Percentiles rank a stretch among this genome's conserved stretches.
phyloP scores from a whole-genome alignment of 139 green algal genomes.

The Volvox africanus region DNA sequence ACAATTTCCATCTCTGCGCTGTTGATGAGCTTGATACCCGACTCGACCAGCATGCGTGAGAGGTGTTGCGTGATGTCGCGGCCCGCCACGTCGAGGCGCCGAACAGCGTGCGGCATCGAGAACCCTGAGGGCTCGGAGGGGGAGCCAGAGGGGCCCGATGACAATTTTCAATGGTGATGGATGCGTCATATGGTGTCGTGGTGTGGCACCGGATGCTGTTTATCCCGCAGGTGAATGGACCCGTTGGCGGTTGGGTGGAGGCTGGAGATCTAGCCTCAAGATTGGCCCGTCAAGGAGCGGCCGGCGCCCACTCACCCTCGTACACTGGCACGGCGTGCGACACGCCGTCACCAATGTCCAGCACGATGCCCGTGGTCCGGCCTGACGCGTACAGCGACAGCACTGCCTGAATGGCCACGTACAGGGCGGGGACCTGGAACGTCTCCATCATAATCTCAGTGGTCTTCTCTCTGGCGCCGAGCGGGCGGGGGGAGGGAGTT shows the following conservation, averaged over 20 bases:
- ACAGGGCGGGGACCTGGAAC: constrained; percentile 93
- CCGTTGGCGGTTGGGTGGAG: no score
- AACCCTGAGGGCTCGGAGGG: constrained; percentile 78
- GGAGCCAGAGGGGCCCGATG: no score
- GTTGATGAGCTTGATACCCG: constrained; percentile 93
- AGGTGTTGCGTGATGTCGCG: constrained; percentile 95
- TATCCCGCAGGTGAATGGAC: no score
- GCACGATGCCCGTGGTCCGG: constrained; percentile 95
- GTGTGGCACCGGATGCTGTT: no score
- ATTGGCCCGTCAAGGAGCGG: no score
- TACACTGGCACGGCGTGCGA: constrained; percentile 95
- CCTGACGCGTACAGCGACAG: constrained; percentile 95
- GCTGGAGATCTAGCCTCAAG: no score
- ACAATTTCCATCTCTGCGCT: constrained; percentile 95
- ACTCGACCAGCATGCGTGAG: constrained; percentile 88
- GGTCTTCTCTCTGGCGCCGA: constrained; percentile 63
- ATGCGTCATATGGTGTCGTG: no score
- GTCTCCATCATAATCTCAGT: constrained; percentile 97
- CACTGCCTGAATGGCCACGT: constrained; percentile 93
- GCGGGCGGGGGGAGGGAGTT: background rate
- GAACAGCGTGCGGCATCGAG: constrained; percentile 93
- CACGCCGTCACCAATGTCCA: constrained; percentile 91
- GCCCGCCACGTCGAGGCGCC: constrained; percentile 92
- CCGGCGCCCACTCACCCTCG: constrained; percentile 68
- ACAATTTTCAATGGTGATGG: no score